These are phyloP conservation scores for Phytophthora tubulina DNA, from an alignment of 352 stramenopile species.

Conservation along the genomic window DNA sequence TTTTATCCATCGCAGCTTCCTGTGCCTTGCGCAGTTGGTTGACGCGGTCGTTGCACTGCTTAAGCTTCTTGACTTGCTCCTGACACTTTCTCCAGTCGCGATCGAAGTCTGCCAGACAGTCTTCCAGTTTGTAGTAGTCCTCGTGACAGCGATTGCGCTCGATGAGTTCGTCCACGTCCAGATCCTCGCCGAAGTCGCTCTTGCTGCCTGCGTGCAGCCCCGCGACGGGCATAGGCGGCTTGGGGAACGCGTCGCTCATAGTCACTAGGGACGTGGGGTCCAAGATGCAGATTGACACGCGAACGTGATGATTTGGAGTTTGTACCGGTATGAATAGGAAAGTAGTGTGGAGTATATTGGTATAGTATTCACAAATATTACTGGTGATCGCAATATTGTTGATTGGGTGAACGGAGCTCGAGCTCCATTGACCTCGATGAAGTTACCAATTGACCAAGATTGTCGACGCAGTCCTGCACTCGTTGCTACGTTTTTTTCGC, in stretches of 20 bases:
- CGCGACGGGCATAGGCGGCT: constrained; percentile 49
- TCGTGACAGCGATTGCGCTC: constrained; percentile 85
- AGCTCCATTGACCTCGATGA: too few relatives aligned
- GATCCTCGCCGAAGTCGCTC: constrained; percentile 80
- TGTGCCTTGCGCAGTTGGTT: constrained; percentile 63
- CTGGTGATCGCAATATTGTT: neutral
- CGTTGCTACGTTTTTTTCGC: too few relatives aligned
- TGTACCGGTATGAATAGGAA: too few relatives aligned
- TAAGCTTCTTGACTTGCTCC: constrained; percentile 79
- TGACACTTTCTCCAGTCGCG: constrained; percentile 92
- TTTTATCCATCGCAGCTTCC: constrained; percentile 15
- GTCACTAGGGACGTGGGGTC: neutral
- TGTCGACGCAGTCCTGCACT: too few relatives aligned
- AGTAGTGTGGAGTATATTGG: neutral
- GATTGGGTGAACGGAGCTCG: neutral
- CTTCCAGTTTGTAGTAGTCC: constrained; percentile 89
- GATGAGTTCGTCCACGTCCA: constrained; percentile 89
- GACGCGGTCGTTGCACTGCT: constrained; percentile 79
- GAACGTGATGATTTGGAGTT: too few relatives aligned
- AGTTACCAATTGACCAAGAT: too few relatives aligned
- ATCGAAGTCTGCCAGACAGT: constrained; percentile 83
- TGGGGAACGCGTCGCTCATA: constrained; percentile 34
- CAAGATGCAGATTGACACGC: neutral
- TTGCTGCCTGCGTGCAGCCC: constrained; percentile 84
- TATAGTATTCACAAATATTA: neutral